Evolutionary conservation across 306 rosid genomes (phyloP).

Genomic region (Prunus salicina): DNA sequence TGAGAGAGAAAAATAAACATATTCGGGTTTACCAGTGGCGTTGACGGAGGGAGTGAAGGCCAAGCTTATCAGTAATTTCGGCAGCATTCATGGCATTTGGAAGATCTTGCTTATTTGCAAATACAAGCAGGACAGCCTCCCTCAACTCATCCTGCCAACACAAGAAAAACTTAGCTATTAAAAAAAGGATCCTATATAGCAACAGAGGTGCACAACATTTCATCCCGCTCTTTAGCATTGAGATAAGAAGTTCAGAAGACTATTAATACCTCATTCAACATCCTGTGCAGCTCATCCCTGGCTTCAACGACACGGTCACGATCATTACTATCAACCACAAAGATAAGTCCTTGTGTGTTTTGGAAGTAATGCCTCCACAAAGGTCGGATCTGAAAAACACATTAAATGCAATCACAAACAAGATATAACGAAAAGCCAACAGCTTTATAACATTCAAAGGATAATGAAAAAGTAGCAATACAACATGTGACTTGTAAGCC

Average conservation of each 20-base stretch:
- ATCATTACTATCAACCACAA: conserved; percentile 85
- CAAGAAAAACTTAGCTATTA: conserved; percentile 7
- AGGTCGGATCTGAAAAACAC: conserved; percentile 63
- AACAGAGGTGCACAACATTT: not conserved
- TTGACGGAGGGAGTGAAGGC: conserved; percentile 86
- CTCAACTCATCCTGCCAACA: conserved; percentile 73
- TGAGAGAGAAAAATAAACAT: not conserved
- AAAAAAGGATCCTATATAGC: not conserved
- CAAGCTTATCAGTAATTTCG: conserved; percentile 85
- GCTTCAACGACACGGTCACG: conserved; percentile 85
- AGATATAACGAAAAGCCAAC: not conserved
- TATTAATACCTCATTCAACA: conserved; percentile 67
- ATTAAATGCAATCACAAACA: not conserved
- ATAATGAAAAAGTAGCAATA: not conserved
- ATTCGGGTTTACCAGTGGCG: conserved; percentile 66
- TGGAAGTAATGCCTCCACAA: conserved; percentile 92
- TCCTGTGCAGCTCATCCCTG: conserved; percentile 85
- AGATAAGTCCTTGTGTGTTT: conserved; percentile 80
- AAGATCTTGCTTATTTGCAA: conserved; percentile 92
- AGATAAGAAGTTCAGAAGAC: not conserved
- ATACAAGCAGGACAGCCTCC: conserved; percentile 85
- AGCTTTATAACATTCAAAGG: not conserved
- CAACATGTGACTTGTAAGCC: not conserved
- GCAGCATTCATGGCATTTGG: conserved; percentile 95
- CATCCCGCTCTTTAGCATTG: not conserved